Evolutionary conservation across 257 asterid species (phyloP), one percentile per base, ranked within the genome.

Genomic region (Avicennia marina): DNA sequence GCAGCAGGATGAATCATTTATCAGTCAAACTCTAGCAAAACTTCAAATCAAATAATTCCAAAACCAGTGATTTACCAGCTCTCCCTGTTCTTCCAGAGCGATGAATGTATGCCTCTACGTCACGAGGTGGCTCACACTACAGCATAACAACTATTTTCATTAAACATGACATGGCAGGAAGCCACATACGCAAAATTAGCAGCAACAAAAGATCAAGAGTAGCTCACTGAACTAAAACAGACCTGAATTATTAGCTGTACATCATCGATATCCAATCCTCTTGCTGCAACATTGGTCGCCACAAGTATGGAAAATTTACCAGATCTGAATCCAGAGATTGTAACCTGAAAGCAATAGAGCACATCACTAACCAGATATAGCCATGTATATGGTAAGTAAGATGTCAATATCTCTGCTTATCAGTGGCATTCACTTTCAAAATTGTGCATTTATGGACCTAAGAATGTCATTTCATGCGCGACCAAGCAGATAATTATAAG

Each of bases 71-170:
- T 58, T 60, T 63, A 86, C 98, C 98, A 21, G 99, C 99, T 72
- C 99, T 78, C 32, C 99, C 99, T 15, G 99, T 93, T 60, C 99
- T 75, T 60, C 99, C 99, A 77, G 99, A 93, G 13, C 99, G 85
- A 80, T 93, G 99, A 71, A 93, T 93, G 76, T 93, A 93, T 41
- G 90, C 97, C 74, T 89, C 99, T 11, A 89, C 99, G 60, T 89
- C 96, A 58, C 85, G 87, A 25, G 99, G 96, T 3, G 99, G 97
- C 72, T 93, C 99, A 68, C 97, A 93, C 98, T 91, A 36, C 53
- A 70, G 38, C 56, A 72, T 10, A 59, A 46, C 20, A 42, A 43
- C 56, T 15, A 48, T 26, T 48, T 51, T 64, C 64, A 75, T 52
- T 56, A 21, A 8, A 24, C 10, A 22, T 17, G 48, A 20, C 46